Conservation (phyloP, 2,329 filamentous ascomycete genomes). For the Fusarium nurragi region DNA sequence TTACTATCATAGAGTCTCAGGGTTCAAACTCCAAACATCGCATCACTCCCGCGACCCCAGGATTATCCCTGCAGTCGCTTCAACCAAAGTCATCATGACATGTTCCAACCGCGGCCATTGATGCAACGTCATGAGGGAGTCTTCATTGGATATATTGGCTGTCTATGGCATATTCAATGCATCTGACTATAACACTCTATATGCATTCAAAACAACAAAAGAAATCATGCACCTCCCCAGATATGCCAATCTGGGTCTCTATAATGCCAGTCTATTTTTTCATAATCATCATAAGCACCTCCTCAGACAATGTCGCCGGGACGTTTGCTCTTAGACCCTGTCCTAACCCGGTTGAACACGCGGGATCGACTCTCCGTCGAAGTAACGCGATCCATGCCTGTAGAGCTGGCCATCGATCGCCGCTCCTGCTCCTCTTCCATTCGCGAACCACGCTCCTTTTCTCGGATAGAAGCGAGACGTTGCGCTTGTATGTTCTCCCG, state of each 20-base stretch:
- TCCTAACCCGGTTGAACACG: conserved; percentile 46
- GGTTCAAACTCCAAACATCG: background rate
- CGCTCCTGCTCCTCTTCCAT: conserved; percentile 44
- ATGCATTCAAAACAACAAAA: conserved; percentile 1
- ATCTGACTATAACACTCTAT: conserved; percentile 10
- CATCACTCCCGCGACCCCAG: conserved; percentile 20
- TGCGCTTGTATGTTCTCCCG: conserved; percentile 49
- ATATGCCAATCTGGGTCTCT: conserved; percentile 24
- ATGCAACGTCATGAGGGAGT: background rate
- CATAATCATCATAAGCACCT: conserved; percentile 28
- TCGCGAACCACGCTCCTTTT: conserved; percentile 48
- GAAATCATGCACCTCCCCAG: conserved; percentile 23
- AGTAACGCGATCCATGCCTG: conserved; percentile 37
- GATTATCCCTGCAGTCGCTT: conserved; percentile 21
- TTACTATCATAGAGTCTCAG: background rate
- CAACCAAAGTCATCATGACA: conserved; percentile 12
- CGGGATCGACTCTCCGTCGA: conserved; percentile 44
- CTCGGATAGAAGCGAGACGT: conserved; percentile 51
- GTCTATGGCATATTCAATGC: background rate
- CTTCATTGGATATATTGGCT: conserved; percentile 3
- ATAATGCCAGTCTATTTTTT: conserved; percentile 15
- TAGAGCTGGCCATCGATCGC: conserved; percentile 42
- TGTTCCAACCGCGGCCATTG: background rate
- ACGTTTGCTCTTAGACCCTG: conserved; percentile 42
- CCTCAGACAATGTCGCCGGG: conserved; percentile 45